Evolutionary conservation across 2,329 filamentous ascomycete species (phyloP).

Genomic region (Aspergillus pseudoviridinutans): DNA sequence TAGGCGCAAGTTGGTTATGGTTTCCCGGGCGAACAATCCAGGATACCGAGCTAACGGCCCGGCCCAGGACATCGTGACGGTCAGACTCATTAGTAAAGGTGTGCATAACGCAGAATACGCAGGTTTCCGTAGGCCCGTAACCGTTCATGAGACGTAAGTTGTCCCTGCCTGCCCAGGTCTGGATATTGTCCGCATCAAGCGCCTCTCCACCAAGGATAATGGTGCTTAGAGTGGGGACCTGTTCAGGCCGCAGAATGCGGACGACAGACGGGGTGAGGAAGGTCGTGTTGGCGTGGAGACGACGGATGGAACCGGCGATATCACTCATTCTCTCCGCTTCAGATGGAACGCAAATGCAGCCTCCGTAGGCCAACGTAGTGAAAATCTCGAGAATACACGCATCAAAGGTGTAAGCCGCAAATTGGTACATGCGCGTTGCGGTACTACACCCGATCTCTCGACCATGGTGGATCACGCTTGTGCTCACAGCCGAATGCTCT

Average conservation of each 20-base stretch:
- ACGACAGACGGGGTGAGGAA: conserved; percentile 7
- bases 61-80: not conserved
- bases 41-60: not conserved
- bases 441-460: conserved; percentile 41
- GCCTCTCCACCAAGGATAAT: conserved; percentile 5
- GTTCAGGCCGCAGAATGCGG: not conserved
- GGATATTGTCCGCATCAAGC: not conserved
- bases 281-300: conserved; percentile 1
- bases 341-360: conserved; percentile 45
- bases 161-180: not conserved
- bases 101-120: not conserved
- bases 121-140: not conserved
- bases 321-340: conserved; percentile 41
- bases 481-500: conserved; percentile 52
- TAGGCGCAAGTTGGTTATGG: conserved; percentile 7
- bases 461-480: conserved; percentile 45
- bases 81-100: not conserved
- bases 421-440: conserved; percentile 20
- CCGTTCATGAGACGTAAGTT: conserved; percentile 1
- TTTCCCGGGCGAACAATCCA: conserved; percentile 35
- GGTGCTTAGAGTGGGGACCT: not conserved
- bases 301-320: conserved; percentile 41
- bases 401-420: conserved; percentile 36
- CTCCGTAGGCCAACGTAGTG: conserved; percentile 13
- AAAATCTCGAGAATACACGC: conserved; percentile 27